phyloP scores from a whole-genome alignment of 495 filamentous ascomycete genomes.

The Hyaloscypha finlandica region DNA sequence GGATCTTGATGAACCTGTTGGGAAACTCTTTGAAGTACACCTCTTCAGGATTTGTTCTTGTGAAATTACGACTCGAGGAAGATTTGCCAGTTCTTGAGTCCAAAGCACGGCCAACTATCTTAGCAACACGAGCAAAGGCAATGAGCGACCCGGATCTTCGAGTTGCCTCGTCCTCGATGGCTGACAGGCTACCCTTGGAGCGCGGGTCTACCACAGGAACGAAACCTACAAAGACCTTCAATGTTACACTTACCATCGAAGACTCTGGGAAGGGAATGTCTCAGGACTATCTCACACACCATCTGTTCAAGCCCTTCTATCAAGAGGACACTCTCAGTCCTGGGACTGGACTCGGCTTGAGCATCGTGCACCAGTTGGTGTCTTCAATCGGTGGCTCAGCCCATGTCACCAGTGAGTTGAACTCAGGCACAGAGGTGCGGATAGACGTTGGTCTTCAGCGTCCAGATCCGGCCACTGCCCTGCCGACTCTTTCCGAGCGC shows the following conservation, averaged over 20 bases:
- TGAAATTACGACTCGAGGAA: background rate
- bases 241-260: slow-evolving; percentile 6
- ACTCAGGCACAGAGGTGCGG: slow-evolving; percentile 11
- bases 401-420: slow-evolving; percentile 41
- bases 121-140: background rate
- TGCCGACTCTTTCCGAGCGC: background rate
- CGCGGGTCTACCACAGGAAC: background rate
- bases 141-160: background rate
- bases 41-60: slow-evolving; percentile 58
- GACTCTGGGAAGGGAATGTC: slow-evolving; percentile 55
- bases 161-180: background rate
- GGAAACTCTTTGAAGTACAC: slow-evolving; percentile 83
- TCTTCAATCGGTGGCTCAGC: slow-evolving; percentile 58
- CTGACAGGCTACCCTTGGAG: background rate
- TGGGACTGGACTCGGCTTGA: slow-evolving; percentile 67
- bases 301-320: slow-evolving; percentile 55
- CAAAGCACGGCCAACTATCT: background rate
- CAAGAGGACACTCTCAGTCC: slow-evolving; percentile 66
- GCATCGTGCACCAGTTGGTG: slow-evolving; percentile 65
- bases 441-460: background rate
- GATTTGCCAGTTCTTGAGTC: background rate
- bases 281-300: slow-evolving; percentile 62
- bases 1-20: slow-evolving; percentile 78
- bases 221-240: background rate
- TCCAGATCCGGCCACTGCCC: background rate